Conservation (phyloP, 768 basidiomycete species). For the Dacryopinax primogenitus region DNA sequence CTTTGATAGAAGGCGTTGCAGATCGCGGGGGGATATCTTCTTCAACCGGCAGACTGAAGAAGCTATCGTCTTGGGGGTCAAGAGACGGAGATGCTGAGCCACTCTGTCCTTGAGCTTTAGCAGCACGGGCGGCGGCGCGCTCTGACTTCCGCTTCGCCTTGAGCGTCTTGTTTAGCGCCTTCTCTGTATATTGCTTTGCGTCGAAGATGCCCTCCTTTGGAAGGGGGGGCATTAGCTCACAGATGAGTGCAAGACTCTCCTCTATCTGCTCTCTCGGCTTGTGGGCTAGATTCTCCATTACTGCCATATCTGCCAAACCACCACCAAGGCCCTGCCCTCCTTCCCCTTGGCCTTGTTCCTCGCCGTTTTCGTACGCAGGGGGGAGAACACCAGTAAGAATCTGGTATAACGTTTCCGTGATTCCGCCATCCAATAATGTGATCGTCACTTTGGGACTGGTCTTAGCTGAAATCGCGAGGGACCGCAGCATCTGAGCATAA, state of each 20-base stretch:
- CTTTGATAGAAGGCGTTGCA: slow-evolving; percentile 19
- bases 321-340: slow-evolving; percentile 72
- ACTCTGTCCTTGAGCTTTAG: slow-evolving; percentile 13
- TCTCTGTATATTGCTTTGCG: slow-evolving; percentile 79
- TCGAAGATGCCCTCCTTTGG: slow-evolving; percentile 97
- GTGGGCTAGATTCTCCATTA: slow-evolving; percentile 94
- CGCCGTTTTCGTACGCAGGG: slow-evolving; percentile 39
- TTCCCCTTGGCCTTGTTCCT: slow-evolving; percentile 44
- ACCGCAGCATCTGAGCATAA: slow-evolving; percentile 75
- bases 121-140: slow-evolving; percentile 16
- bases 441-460: slow-evolving; percentile 80
- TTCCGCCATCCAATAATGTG: slow-evolving; percentile 77
- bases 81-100: slow-evolving; percentile 12
- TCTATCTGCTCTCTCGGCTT: slow-evolving; percentile 95
- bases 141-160: slow-evolving; percentile 69
- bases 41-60: background rate
- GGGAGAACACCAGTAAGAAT: slow-evolving; percentile 91
- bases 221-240: slow-evolving; percentile 84
- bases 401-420: slow-evolving; percentile 85
- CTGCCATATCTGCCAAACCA: slow-evolving; percentile 88
- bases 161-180: slow-evolving; percentile 56
- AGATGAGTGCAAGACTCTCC: slow-evolving; percentile 77
- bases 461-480: slow-evolving; percentile 74
- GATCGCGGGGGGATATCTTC: background rate
- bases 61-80: background rate